Evolutionary conservation across 306 rosid species (phyloP), one percentile per base, ranked within the genome.

Genomic region (Ziziphus jujuba): DNA sequence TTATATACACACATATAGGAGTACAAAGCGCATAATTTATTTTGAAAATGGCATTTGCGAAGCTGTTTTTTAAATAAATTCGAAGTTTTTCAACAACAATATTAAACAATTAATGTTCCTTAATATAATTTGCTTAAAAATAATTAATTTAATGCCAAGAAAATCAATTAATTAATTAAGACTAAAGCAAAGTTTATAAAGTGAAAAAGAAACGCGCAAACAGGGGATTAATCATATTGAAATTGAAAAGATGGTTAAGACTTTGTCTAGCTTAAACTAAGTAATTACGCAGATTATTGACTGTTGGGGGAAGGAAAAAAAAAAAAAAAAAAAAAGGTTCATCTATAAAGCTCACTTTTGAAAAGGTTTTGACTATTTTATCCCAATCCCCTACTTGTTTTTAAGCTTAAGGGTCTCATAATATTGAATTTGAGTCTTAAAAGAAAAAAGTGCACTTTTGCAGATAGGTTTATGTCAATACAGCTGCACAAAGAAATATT

Each of bases 221-320:
- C 12, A 10, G 55, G 23, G 19, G 25, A 58, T 44, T 58, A n/a
- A 45, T 24, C 13, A 17, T 12, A 59, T n/a, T 50, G 62, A 70
- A 73, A 65, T 48, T 45, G 56, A 47, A 64, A 54, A 45, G 48
- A 69, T 63, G 14, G 33, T 19, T 56, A 22, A 45, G 65, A 74
- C 66, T 61, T 35, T 74, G 31, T 51, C n/a, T 65, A 36, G 66
- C 55, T 58, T 50, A 55, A 17, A 59, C 40, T 31, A 66, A 73
- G 44, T 56, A 15, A 57, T 45, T 15, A 31, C 14, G 12, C 2
- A 20, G 35, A 17, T 9, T 38, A 40, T 57, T 64, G 66, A 40
- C 40, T 58, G 47, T 25, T 9, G n/a, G 34, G 48, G 71, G 53
- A 66, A 72, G 23, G 35, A 12, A 31, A 20, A 10, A 17, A 77